Conservation (phyloP, 129 eudicot species). For the Arctium minus region DNA sequence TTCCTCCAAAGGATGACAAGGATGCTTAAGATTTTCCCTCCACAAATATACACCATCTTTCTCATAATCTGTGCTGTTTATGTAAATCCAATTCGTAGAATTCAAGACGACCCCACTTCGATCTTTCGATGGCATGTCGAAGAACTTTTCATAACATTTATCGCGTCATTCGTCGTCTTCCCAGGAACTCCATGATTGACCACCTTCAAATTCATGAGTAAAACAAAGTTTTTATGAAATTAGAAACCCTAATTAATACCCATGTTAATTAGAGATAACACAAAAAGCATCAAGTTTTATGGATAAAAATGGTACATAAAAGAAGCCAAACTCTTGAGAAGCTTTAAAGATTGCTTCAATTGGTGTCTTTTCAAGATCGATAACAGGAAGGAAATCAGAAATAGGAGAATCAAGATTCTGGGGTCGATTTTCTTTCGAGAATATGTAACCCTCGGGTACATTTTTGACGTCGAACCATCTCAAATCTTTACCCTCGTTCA, state of each 20-base stretch:
- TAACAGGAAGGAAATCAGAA: conserved; percentile 54
- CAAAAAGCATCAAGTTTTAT: not conserved
- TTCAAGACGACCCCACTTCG: conserved; percentile 17
- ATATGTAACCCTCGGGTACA: conserved; percentile 47
- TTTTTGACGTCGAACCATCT: conserved; percentile 43
- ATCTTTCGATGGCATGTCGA: conserved; percentile 46
- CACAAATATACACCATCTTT: conserved; percentile 65
- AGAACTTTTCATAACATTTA: conserved; percentile 47
- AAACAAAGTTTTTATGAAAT: too few relatives aligned
- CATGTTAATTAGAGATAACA: not conserved
- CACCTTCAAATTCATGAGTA: conserved; percentile 36
- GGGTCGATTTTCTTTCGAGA: conserved; percentile 56
- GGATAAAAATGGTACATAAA: conserved; percentile 40
- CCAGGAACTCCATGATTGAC: conserved; percentile 67
- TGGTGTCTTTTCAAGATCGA: conserved; percentile 37
- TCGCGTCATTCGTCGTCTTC: conserved; percentile 20
- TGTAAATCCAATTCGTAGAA: conserved; percentile 41
- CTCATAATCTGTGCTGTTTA: conserved; percentile 36
- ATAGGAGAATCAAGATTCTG: conserved; percentile 36
- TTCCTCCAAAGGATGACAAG: conserved; percentile 58
- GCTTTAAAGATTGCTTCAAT: conserved; percentile 45
- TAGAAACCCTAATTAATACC: too few relatives aligned
- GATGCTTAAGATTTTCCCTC: conserved; percentile 74
- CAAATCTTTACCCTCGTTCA: conserved; percentile 4
- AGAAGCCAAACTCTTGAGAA: conserved; percentile 54